Evolutionary conservation across 192 early-diverging fungal species (phyloP).

Genomic region (Entomortierella parvispora): DNA sequence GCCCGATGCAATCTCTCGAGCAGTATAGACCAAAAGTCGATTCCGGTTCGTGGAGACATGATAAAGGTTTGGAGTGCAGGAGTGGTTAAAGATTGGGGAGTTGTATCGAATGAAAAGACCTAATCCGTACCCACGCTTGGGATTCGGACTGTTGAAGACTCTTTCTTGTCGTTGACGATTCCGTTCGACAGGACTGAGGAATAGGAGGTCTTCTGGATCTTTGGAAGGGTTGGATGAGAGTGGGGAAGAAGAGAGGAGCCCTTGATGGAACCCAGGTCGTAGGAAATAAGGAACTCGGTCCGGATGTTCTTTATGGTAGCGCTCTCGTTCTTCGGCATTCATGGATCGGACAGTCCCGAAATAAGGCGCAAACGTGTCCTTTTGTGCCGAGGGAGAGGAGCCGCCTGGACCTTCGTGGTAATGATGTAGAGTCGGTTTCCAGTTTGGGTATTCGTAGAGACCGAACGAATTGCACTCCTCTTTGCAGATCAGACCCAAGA

Average conservation of each 20-base stretch:
- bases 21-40: slow-evolving; percentile 10
- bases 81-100: slow-evolving; percentile 16
- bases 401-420: too few relatives aligned
- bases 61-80: slow-evolving; percentile 21
- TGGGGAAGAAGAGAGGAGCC: too few relatives aligned
- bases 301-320: background rate
- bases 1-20: background rate
- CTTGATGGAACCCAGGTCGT: too few relatives aligned
- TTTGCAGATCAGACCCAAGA: slow-evolving; percentile 4
- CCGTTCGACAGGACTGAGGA: too few relatives aligned
- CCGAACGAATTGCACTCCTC: slow-evolving; percentile 39
- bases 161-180: too few relatives aligned
- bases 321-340: background rate
- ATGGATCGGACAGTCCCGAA: too few relatives aligned
- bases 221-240: background rate
- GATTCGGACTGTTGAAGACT: background rate
- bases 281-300: background rate
- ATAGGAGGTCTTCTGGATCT: background rate
- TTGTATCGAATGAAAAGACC: background rate
- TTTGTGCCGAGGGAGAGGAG: too few relatives aligned
- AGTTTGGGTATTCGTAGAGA: slow-evolving; percentile 8
- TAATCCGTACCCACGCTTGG: slow-evolving; percentile 9
- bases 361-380: too few relatives aligned
- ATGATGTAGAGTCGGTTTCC: too few relatives aligned
- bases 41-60: slow-evolving; percentile 14